Evolutionary conservation across 2,329 filamentous ascomycete genomes (phyloP), one percentile per base, ranked within the genome.

Genomic region (Myotisia sp.): DNA sequence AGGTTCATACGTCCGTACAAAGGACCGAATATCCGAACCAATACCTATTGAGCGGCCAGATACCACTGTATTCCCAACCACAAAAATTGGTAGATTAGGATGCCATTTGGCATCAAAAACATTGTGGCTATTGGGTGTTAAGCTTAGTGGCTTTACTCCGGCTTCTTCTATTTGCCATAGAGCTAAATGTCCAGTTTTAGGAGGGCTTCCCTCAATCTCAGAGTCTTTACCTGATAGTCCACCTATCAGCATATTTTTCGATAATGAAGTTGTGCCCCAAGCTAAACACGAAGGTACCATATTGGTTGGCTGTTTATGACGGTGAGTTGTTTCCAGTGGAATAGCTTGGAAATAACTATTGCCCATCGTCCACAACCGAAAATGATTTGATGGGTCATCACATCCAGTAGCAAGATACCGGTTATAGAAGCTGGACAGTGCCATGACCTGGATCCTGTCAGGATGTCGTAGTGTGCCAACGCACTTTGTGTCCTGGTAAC

Each of bases 71-170:
- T 41, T 36, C 2, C 66, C 73, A 2, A 68, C 65, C 7, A 64
- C 69, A 45, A 76, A 74, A 3, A 59, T 46, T 4, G 55, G 53
- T 4, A 64, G 47, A 6, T 42, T 53, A 0, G 67, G 64, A 43
- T 73, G 70, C 64, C 71, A 77, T 1, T 65, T 59, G 2, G 68
- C 53, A 42, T 76, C 71, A 44, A 74, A 76, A 1, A 75, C 62
- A 38, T 70, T 70, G 23, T 64, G 64, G 1, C 63, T 62, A n/a
- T 62, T 59, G 1, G 64, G 63, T 7, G 53, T 50, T 1, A 73
- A 48, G n/a, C 52, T 43, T 1, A 68, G 42, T 16, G 44, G 39
- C 5, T 22, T 42, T 4, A 56, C 45, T 6, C 50, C 44, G 3
- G 56, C 50, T 21, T 63, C 58, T 9, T 53, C 46, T 3, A 71